Evolutionary conservation across 2,329 filamentous ascomycete genomes (phyloP), one percentile per base, ranked within the genome.

Genomic region (Pseudogymnoascus sp.): DNA sequence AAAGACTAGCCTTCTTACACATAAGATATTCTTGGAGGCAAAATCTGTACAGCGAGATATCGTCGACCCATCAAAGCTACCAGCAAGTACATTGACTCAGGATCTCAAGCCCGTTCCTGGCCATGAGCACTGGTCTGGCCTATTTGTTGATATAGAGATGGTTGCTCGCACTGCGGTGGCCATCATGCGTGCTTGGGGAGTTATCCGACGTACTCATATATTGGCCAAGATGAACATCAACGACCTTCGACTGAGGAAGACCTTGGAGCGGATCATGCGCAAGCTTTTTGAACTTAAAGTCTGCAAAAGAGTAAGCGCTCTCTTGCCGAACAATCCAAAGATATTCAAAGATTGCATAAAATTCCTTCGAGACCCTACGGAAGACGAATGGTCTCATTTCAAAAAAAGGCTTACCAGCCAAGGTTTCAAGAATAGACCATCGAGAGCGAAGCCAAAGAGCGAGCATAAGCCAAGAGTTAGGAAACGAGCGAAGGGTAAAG

Each of bases 1-100:
- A 62, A 85, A 84, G 68, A 86, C 84, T 1, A 86, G 84, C 74
- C 84, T 84, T 69, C 74, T 87, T 61, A 87, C 84, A 81, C 77
- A 86, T 55, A 78, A 79, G 51, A 74, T 77, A 29, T 85, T 84
- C 68, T 69, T 71, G 21, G 69, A 36, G 71, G 68, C 59, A 63
- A 42, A 62, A 60, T 70, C 61, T 64, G 77, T 3, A 73, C 71
- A 41, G 71, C 76, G 58, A 59, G 39, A 61, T n/a, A 21, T 63
- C 12, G 25, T 36, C 8, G 58, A 63, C n/a, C 61, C 61, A 33
- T 60, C 58, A n/a, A 44, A 61, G 17, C 17, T 63, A 25, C 33
- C 62, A 8, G 60, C 60, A 12, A 42, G 42, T 15, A 69, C 74
- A 2, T 66, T 81, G 42, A 75, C 75, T 1, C 74, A 71, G 33